Evolutionary conservation across 78 protist species (phyloP).

Genomic region (Dictyostelium firmibasis): DNA sequence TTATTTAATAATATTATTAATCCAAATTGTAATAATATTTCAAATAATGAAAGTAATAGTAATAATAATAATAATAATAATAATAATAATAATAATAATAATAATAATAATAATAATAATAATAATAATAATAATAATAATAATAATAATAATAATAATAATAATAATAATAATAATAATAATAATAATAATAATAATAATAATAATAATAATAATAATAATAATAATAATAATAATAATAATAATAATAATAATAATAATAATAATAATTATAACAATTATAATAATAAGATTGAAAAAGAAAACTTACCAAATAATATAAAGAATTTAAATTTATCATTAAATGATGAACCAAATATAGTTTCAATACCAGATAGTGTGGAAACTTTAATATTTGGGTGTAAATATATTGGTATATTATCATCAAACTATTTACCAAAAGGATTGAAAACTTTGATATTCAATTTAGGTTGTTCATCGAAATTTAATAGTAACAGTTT

Average conservation of each 20-base stretch:
- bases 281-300: conserved; percentile 3
- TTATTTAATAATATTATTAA: background rate
- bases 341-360: conserved; percentile 13
- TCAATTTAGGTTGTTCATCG: background rate
- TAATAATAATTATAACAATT: background rate
- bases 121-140: background rate
- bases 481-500: background rate
- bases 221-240: background rate
- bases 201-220: background rate
- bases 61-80: background rate
- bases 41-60: too few species aligned
- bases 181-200: too few species aligned
- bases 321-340: background rate
- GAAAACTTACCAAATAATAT: background rate
- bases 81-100: background rate
- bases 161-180: too few species aligned
- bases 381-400: background rate
- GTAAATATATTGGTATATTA: background rate
- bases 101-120: background rate
- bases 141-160: background rate
- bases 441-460: background rate
- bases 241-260: background rate
- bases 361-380: background rate
- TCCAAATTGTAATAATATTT: background rate
- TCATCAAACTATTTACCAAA: background rate